Evolutionary conservation across 179 eudicot species (phyloP), one percentile per base, ranked within the genome.

Genomic region (Beta corolliflora): DNA sequence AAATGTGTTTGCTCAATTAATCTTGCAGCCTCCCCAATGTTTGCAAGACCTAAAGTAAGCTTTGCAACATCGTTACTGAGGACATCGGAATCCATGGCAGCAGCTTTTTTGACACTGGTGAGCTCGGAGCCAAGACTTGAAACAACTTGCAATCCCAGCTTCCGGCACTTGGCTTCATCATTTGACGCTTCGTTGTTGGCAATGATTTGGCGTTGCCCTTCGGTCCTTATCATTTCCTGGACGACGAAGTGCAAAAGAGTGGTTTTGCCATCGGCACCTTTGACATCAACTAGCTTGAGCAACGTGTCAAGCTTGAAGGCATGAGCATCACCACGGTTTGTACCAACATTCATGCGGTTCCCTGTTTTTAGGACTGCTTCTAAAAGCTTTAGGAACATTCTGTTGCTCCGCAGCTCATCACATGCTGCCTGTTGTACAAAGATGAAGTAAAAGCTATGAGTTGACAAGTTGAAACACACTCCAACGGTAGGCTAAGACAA

Each of bases 301-400:
- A 96, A 92, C 0, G 99, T 96, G 84, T 96, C 98, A 1, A 96
- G 99, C 85, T 96, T 96, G 90, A 96, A 94, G 16, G 99, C 99
- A 68, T 90, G 97, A 54, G 99, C 99, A 71, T 94, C 97, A 5
- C 99, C 99, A 0, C 97, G 93, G 76, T 92, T 93, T 79, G 99
- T 96, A 12, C 99, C 99, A 29, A 92, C 92, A 72, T 96, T 96
- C 98, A 96, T 96, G 61, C 98, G 97, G 85, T 96, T 94, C 29
- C 98, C 99, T 1, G 98, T 96, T 81, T 96, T 96, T 59, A 96
- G 89, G 44, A 96, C 98, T 2, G 98, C 99, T 84, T 96, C 99
- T 69, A 96, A 86, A 84, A 96, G 98, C 83, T 94, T 96, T 81
- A 94, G 80, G 84, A 96, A 96, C 97, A 94, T 91, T 79, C 99